Base-by-base conservation (phyloP, 2,329 filamentous ascomycete genomes). In the Sporothrix humicola region DNA sequence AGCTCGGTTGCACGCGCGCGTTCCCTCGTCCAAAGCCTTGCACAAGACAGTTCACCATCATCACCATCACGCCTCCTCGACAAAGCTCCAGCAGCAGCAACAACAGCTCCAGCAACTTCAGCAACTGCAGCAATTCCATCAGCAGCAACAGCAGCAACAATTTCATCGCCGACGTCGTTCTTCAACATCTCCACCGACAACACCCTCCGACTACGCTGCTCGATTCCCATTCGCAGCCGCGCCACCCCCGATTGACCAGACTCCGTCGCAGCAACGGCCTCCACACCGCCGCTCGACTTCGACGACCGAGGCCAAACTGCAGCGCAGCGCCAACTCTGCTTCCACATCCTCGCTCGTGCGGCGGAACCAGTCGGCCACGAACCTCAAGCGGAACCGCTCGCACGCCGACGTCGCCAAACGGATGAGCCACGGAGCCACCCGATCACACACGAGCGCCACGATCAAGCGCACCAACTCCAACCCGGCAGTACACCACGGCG, bases 301-400 rank as follows among this genome's bases (percentile, higher is more conserved):
- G 59, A 83, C 82, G 71, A 87, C 86, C 76, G 87, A 89, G 73
- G 81, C 83, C 74, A 87, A 84, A 77, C 82, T 75, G 46, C 46
- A 46, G 46, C 75, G 88, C 44, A 82, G 84, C 72, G 82, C 82
- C 77, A 83, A 86, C 71, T 79, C 81, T 26, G 84, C 85, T 3
- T 78, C 82, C 3, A 79, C 82, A 70, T 84, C 84, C 74, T 85
- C 84, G 74, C 81, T 88, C 13, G 81, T 88, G 52, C 85, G 84
- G 78, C 88, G 88, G 80, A 89, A 87, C 79, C 77, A 82, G 13
- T 89, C 88, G 3, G 84, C 88, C 71, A 82, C 85, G 17, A 88
- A 81, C 77, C 81, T 90, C 72, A 89, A 89, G 82, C 87, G 88
- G 79, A 90, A 90, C 79, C 86, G 85, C 68, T 91, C 89, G 31